Evolutionary conservation across 1,284 basidiomycete species (phyloP), one percentile per base, ranked within the genome.

Genomic region (Cutaneotrichosporon sp.): DNA sequence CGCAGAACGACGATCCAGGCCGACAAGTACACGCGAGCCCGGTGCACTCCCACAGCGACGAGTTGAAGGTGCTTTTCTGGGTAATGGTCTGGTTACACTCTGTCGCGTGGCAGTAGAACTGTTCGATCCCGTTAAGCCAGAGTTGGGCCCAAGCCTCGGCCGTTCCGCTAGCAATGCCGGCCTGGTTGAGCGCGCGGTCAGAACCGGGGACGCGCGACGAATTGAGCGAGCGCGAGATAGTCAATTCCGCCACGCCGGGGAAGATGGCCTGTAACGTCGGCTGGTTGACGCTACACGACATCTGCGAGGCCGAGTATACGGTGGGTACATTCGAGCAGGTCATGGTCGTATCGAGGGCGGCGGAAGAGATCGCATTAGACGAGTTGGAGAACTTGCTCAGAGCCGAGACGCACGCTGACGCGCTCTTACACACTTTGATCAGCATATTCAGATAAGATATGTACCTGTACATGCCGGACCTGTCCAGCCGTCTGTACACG

Each of bases 91-190:
- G 91, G 0, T 77, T 81, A 79, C 93, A 96, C 5, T 83, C 82
- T 66, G 86, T 82, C 0, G 90, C 90, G 18, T 81, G 69, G 75
- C 92, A 96, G 75, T 85, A 90, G 80, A 95, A 95, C 73, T 83
- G 81, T 74, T 92, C 91, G 22, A 88, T 86, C 6, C 89, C 89
- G n/a, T 85, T 83, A 78, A 93, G 93, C 81, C 90, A 89, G 1
- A 95, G 81, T 72, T 93, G 90, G 0, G 89, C 89, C 69, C 84
- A 88, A 10, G 85, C 81, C 5, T 85, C 83, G 7, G 86, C 85
- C 32, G 83, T 81, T 7, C 79, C 66, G 69, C 86, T 88, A 14
- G 90, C 49, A 21, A 79, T 36, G 1, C 71, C 69, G 1, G 69
- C 69, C 11, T 60, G 14, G 2, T 46, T 57, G 18, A 74, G 38